These are phyloP conservation scores for Zygotorulaspora sp. DNA, from an alignment of 805 yeast genomes.

Conservation along the genomic window DNA sequence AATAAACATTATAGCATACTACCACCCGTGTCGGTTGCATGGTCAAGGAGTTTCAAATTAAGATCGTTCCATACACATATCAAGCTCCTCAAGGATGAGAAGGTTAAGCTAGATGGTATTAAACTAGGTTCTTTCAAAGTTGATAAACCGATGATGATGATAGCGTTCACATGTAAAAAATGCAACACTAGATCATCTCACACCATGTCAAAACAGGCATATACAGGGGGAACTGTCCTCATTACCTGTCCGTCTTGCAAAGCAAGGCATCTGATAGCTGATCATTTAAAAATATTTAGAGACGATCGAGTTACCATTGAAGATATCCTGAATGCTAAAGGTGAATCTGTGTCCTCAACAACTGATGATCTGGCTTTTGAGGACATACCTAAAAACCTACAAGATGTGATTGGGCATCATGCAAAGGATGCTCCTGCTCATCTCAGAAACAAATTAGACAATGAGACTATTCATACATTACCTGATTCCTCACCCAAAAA, in stretches of 20 bases:
- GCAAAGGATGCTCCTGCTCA: slow-evolving; percentile 65
- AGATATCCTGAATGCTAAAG: slow-evolving; percentile 70
- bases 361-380: slow-evolving; percentile 60
- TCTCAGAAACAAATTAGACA: slow-evolving; percentile 19
- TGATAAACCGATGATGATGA: slow-evolving; percentile 75
- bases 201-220: slow-evolving; percentile 88
- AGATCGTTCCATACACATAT: slow-evolving; percentile 2
- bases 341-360: slow-evolving; percentile 63
- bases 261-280: slow-evolving; percentile 86
- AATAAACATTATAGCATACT: no score
- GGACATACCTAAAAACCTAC: slow-evolving; percentile 33
- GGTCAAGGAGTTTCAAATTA: no score
- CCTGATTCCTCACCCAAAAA: slow-evolving; percentile 7
- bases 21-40: no score
- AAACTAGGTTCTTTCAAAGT: slow-evolving; percentile 37
- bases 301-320: slow-evolving; percentile 70
- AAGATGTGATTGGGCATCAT: slow-evolving; percentile 50
- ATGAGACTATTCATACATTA: slow-evolving; percentile 19
- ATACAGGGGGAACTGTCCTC: slow-evolving; percentile 77
- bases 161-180: slow-evolving; percentile 88
- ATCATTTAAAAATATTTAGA: slow-evolving; percentile 76
- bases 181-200: slow-evolving; percentile 84
- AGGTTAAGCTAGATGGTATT: not conserved
- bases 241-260: slow-evolving; percentile 91
- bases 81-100: not conserved